phyloP scores from a whole-genome alignment of 495 filamentous ascomycete genomes.

The Podospora bellae-mahoneyi region DNA sequence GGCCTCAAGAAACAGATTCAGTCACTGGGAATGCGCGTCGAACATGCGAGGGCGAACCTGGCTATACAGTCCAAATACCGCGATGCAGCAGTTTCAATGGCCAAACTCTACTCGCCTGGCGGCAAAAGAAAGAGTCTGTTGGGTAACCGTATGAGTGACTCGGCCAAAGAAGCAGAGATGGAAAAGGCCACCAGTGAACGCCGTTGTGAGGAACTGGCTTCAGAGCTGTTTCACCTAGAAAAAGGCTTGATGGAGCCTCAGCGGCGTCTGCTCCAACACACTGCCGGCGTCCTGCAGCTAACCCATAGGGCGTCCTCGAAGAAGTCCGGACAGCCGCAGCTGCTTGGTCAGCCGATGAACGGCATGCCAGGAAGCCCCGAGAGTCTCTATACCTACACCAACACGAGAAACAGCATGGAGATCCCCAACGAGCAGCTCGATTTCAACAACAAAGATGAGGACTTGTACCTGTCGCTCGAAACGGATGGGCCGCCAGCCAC shows the following conservation, averaged over 20 bases:
- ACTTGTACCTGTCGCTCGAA: slow-evolving; percentile 70
- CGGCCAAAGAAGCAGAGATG: slow-evolving; percentile 61
- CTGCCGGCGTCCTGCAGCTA: slow-evolving; percentile 83
- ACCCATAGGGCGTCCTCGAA: slow-evolving; percentile 63
- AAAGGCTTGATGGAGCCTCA: slow-evolving; percentile 68
- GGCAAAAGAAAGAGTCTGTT: slow-evolving; percentile 52
- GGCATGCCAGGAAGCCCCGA: slow-evolving; percentile 65
- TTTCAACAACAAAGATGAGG: slow-evolving; percentile 67
- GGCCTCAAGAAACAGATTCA: slow-evolving; percentile 79
- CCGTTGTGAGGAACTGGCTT: slow-evolving; percentile 80
- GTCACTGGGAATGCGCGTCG: slow-evolving; percentile 67
- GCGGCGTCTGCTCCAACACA: slow-evolving; percentile 76
- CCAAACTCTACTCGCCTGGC: slow-evolving; percentile 62
- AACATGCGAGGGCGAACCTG: slow-evolving; percentile 73
- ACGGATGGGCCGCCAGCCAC: slow-evolving; percentile 47
- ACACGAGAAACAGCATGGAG: slow-evolving; percentile 50
- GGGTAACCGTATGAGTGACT: slow-evolving; percentile 46
- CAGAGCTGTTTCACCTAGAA: slow-evolving; percentile 75
- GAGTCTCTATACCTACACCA: slow-evolving; percentile 60
- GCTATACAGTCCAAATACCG: slow-evolving; percentile 90
- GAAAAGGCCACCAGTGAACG: slow-evolving; percentile 69
- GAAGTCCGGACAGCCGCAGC: slow-evolving; percentile 25
- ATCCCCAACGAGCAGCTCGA: slow-evolving; percentile 48
- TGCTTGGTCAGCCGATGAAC: slow-evolving; percentile 36
- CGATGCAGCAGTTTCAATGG: slow-evolving; percentile 85